Evolutionary conservation across 148 eudicot species (phyloP), one percentile per base, ranked within the genome.

Genomic region (Rhododendron molle): DNA sequence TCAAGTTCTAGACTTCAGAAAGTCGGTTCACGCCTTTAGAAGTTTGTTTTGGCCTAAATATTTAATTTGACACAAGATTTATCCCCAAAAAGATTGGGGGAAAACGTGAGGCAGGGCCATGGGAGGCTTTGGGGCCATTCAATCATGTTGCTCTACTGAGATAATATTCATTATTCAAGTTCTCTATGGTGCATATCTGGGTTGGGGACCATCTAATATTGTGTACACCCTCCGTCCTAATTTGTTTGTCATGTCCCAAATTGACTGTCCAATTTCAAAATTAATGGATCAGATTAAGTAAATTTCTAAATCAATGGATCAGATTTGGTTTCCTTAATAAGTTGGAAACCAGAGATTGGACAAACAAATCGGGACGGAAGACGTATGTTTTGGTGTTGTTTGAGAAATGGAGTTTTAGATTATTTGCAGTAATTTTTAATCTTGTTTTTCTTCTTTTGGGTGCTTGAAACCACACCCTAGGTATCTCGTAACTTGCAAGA

Each of bases 171-270:
- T 32, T 20, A 58, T 58, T 58, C 67, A n/a, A 9, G 14, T 23
- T n/a, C 14, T 8, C 72, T n/a, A 65, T n/a, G 30, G 72, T 10
- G 32, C 72, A 1, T 14, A 65, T 65, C 12, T n/a, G 12, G 72
- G 14, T 10, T 65, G 26, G 30, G 72, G 32, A 23, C 71, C 71
- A n/a, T 58, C 65, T 58, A 18, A 20, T 58, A 58, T 58, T 20
- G 2, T 21, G 7, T 58, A 1, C n/a, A 6, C 7, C 44, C 0
- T 40, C 7, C 8, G 1, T 40, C 44, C 7, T 0, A 0, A 40
- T 40, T 40, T 40, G 44, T 40, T 40, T 40, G 44, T 40, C 8
- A 40, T 40, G 7, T 40, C 8, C 0, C 6, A 38, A 5, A 40
- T 40, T 40, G 7, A 40, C 44, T 40, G 8, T 40, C 8, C 1